These are phyloP conservation scores for Petunia hybrid DNA, from an alignment of 305 asterid species.

Conservation along the genomic window DNA sequence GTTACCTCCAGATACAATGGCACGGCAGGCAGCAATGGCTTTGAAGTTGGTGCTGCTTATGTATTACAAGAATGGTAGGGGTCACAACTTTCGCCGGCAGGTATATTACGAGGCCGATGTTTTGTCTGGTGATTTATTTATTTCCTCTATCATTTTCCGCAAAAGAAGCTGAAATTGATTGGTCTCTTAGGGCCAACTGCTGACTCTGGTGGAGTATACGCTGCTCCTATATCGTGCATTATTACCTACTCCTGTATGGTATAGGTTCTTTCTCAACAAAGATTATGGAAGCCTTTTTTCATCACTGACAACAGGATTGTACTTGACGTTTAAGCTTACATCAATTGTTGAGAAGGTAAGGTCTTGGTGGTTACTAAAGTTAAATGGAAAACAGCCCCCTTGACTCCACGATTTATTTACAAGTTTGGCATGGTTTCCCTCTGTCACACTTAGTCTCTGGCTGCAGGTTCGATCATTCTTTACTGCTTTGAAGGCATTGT, in stretches of 20 bases:
- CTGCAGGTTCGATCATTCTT: slow-evolving; percentile 70
- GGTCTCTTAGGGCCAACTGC: slow-evolving; percentile 81
- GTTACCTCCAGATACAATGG: slow-evolving; percentile 72
- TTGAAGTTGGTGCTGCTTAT: slow-evolving; percentile 82
- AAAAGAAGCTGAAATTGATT: slow-evolving; percentile 32
- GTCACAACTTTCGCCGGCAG: slow-evolving; percentile 94
- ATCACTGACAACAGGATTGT: slow-evolving; percentile 88
- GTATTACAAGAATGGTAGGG: slow-evolving; percentile 84
- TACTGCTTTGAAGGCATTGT: slow-evolving; percentile 84
- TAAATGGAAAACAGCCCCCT: not conserved
- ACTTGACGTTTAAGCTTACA: slow-evolving; percentile 89
- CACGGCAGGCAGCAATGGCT: slow-evolving; percentile 84
- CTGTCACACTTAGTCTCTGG: slow-evolving; percentile 32
- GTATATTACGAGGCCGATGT: slow-evolving; percentile 43
- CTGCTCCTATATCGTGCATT: slow-evolving; percentile 89
- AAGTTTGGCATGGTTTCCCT: not conserved
- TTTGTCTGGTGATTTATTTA: slow-evolving; percentile 11
- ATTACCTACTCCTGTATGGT: slow-evolving; percentile 96
- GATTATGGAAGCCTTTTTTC: slow-evolving; percentile 96
- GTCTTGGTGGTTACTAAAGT: slow-evolving; percentile 16
- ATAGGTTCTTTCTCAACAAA: slow-evolving; percentile 94
- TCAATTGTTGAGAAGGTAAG: slow-evolving; percentile 84
- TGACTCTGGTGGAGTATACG: slow-evolving; percentile 90
- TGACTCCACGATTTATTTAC: not conserved
- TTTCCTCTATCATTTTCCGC: not conserved